Percentiles rank a stretch among this genome's conserved stretches.
phyloP scores from a whole-genome alignment of 768 basidiomycete species.

The Pleurotus cornucopiae region DNA sequence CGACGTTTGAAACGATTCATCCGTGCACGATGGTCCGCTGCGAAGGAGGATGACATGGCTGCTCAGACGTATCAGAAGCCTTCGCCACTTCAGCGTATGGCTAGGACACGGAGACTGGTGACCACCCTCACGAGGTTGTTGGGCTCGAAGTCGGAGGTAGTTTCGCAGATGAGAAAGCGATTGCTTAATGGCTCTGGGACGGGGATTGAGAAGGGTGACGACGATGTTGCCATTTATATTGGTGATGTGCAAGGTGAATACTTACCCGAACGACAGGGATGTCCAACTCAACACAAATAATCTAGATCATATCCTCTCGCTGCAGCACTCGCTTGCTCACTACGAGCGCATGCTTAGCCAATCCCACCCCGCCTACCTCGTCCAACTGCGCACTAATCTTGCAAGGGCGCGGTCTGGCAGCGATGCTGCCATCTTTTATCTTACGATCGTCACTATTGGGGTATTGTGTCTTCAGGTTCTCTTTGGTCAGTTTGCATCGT shows the following conservation, averaged over 20 bases:
- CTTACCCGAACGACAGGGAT: background rate
- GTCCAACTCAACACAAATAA: slow-evolving; percentile 1
- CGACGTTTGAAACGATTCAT: slow-evolving; percentile 8
- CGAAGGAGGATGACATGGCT: slow-evolving; percentile 15
- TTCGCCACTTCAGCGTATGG: slow-evolving; percentile 70
- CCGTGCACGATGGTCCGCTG: background rate
- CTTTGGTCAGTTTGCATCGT: slow-evolving; percentile 38
- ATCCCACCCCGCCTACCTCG: slow-evolving; percentile 82
- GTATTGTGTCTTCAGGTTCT: slow-evolving; percentile 62
- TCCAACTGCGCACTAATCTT: slow-evolving; percentile 65
- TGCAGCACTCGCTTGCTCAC: slow-evolving; percentile 80
- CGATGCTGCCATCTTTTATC: slow-evolving; percentile 61
- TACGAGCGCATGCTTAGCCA: slow-evolving; percentile 88
- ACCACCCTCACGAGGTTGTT: slow-evolving; percentile 75
- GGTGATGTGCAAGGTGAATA: slow-evolving; percentile 83
- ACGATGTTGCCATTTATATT: slow-evolving; percentile 82
- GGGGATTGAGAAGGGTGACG: slow-evolving; percentile 40
- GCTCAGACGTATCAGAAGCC: slow-evolving; percentile 20
- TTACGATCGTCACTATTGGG: slow-evolving; percentile 65
- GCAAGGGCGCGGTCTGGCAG: slow-evolving; percentile 55
- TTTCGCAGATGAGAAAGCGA: slow-evolving; percentile 75
- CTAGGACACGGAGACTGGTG: slow-evolving; percentile 70
- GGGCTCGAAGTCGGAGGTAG: slow-evolving; percentile 78
- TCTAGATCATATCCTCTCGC: slow-evolving; percentile 82
- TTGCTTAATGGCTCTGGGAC: slow-evolving; percentile 40